Conservation (phyloP, 768 basidiomycete species). For the Boletus eberwhitei region DNA sequence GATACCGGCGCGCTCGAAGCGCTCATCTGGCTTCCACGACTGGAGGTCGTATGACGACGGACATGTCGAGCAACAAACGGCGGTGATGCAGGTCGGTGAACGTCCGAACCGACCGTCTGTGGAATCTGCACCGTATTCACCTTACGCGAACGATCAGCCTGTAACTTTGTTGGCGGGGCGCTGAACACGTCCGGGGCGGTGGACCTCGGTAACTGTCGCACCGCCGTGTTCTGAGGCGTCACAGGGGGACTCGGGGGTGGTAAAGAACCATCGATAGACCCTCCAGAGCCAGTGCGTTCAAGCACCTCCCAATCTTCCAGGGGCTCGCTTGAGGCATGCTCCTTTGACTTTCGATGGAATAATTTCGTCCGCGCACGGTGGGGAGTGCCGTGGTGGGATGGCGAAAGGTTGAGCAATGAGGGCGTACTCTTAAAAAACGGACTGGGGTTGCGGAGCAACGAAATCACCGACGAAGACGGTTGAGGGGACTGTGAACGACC, state of each 20-base stretch:
- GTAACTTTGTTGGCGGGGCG: constrained; percentile 5
- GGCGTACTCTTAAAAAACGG: constrained; percentile 36
- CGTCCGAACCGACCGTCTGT: constrained; percentile 11
- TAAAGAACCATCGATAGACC: constrained; percentile 22
- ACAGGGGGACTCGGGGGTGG: constrained; percentile 20
- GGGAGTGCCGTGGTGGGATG: constrained; percentile 30
- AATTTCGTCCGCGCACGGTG: constrained; percentile 31
- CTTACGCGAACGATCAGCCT: constrained; percentile 22
- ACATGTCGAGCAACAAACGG: constrained; percentile 33
- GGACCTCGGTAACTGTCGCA: constrained; percentile 16
- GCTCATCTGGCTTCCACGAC: constrained; percentile 27
- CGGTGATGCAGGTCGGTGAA: constrained; percentile 30
- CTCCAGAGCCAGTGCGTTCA: constrained; percentile 27
- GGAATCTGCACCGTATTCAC: constrained; percentile 25
- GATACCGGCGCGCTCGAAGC: constrained; percentile 33
- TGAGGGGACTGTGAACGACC: constrained; percentile 31
- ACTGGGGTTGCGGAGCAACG: constrained; percentile 33
- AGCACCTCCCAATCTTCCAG: constrained; percentile 34
- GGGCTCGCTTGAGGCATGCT: constrained; percentile 32
- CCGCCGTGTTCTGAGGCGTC: constrained; percentile 16
- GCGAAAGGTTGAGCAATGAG: constrained; percentile 29
- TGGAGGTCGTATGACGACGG: constrained; percentile 34
- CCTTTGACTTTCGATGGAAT: constrained; percentile 35
- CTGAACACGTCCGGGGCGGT: constrained; percentile 14
- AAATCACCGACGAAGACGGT: constrained; percentile 34